Evolutionary conservation across 2,329 filamentous ascomycete genomes (phyloP).

Genomic region (Dactylellina haptotyla): DNA sequence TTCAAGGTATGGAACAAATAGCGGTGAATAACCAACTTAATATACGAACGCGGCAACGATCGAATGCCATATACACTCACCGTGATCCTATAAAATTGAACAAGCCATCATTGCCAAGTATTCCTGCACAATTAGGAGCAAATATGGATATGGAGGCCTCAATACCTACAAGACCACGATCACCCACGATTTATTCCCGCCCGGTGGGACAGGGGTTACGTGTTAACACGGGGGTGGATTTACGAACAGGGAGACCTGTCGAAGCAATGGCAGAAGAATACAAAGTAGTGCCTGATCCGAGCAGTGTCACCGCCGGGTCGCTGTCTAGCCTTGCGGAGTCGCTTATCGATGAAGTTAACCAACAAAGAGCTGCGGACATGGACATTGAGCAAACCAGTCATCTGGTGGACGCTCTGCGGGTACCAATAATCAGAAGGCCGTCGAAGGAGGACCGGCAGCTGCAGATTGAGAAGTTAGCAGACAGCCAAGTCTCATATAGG

Average conservation of each 20-base stretch:
- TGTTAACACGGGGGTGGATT: slow-evolving; percentile 6
- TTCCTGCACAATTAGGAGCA: not conserved
- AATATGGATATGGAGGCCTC: slow-evolving; percentile 1
- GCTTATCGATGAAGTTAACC: slow-evolving; percentile 7
- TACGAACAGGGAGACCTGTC: not conserved
- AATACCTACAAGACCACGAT: slow-evolving; percentile 6
- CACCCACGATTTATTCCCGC: slow-evolving; percentile 1
- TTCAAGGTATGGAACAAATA: not conserved
- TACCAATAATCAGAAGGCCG: not conserved
- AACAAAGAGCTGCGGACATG: not conserved
- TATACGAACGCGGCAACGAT: slow-evolving; percentile 12
- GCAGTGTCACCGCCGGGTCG: slow-evolving; percentile 15
- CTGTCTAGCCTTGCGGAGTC: slow-evolving; percentile 19
- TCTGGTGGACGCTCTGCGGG: not conserved
- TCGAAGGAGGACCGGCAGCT: not conserved
- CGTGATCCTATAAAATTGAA: not conserved
- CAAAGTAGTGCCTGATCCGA: not conserved
- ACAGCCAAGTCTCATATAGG: slow-evolving; percentile 20
- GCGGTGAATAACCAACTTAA: no score
- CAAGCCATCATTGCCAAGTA: no score
- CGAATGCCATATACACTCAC: slow-evolving; percentile 4
- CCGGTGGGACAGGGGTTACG: not conserved
- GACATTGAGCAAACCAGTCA: slow-evolving; percentile 6
- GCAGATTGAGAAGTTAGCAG: slow-evolving; percentile 16
- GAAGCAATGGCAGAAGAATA: not conserved